phyloP scores from a whole-genome alignment of 1,139 yeast species.

The Geotrichum aggregatum region DNA sequence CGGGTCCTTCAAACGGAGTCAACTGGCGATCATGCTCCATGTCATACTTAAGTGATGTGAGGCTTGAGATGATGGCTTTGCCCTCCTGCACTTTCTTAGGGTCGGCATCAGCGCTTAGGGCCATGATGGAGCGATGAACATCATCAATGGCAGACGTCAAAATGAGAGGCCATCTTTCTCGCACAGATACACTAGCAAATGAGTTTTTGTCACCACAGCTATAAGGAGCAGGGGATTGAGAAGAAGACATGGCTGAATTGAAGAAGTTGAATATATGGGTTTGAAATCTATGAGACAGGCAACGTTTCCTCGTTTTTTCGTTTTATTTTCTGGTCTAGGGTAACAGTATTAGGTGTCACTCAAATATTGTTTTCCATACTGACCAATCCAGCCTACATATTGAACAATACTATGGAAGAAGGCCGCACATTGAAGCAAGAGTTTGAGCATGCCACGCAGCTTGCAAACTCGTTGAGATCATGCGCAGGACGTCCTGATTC shows the following conservation, averaged over 20 bases:
- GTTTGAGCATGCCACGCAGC: constrained; percentile 21
- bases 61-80: constrained; percentile 37
- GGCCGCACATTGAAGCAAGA: constrained; percentile 23
- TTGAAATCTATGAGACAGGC: too few species aligned
- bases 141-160: constrained; percentile 65
- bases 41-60: constrained; percentile 38
- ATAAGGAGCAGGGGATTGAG: constrained; percentile 32
- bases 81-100: constrained; percentile 35
- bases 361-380: too few species aligned
- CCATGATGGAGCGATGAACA: constrained; percentile 40
- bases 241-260: background rate
- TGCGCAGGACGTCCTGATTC: constrained; percentile 20
- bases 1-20: constrained; percentile 27
- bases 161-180: constrained; percentile 83
- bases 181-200: constrained; percentile 77
- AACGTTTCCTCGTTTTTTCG: too few species aligned
- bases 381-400: too few species aligned
- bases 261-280: too few species aligned
- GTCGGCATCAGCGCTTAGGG: constrained; percentile 24
- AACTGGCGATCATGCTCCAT: constrained; percentile 34
- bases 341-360: too few species aligned
- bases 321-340: too few species aligned
- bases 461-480: constrained; percentile 16
- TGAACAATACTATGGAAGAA: constrained; percentile 12
- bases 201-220: constrained; percentile 64